phyloP scores from a whole-genome alignment of 768 basidiomycete species.

The Pleurotus tuber-regium region DNA sequence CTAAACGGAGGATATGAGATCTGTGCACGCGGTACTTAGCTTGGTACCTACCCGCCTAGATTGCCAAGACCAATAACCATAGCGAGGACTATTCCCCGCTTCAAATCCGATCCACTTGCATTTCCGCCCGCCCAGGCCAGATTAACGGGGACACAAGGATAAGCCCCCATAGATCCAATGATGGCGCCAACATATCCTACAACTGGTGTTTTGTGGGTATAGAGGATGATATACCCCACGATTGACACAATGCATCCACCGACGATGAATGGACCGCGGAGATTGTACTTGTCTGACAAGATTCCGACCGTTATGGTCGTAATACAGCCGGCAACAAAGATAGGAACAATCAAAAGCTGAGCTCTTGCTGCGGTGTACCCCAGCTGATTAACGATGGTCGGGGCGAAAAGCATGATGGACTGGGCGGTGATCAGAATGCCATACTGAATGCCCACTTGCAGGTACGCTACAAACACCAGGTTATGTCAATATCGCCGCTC shows the following conservation, averaged over 20 bases:
- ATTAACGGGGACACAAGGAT: constrained; percentile 42
- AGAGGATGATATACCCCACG: constrained; percentile 40
- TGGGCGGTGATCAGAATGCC: constrained; percentile 7
- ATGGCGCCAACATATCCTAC: constrained; percentile 47
- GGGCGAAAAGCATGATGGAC: constrained; percentile 25
- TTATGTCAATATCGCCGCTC: too few relatives aligned
- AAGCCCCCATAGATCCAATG: constrained; percentile 53
- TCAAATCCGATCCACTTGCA: constrained; percentile 49
- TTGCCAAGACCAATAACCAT: constrained; percentile 56
- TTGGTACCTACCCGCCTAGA: constrained; percentile 38
- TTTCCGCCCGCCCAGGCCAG: constrained; percentile 58
- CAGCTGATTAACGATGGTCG: constrained; percentile 31
- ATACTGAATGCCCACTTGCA: constrained; percentile 6
- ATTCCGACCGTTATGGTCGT: constrained; percentile 26
- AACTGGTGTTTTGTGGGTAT: constrained; percentile 24
- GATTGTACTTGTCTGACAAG: constrained; percentile 28
- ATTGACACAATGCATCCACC: constrained; percentile 34
- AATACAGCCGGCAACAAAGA: constrained; percentile 28
- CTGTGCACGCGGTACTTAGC: neutral
- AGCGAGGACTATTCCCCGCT: constrained; percentile 49
- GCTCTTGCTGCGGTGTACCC: constrained; percentile 41
- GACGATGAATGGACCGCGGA: constrained; percentile 43
- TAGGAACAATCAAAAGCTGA: constrained; percentile 33
- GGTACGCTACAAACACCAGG: neutral
- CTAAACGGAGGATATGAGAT: constrained; percentile 25